Base-by-base conservation (phyloP, 2,329 filamentous ascomycete species). In the Colletotrichum tropicicola region DNA sequence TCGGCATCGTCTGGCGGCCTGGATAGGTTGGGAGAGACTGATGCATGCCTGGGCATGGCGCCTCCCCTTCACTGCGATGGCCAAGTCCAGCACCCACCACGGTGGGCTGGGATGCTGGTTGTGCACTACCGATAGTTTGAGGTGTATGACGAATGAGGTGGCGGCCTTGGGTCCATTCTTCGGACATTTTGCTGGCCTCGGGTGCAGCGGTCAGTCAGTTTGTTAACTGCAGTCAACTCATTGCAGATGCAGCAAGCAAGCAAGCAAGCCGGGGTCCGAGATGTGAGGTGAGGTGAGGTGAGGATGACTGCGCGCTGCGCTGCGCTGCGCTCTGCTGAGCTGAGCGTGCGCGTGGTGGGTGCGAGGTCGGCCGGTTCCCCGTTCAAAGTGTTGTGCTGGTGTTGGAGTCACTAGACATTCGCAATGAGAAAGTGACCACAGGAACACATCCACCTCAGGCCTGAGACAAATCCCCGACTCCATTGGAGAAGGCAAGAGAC, bases 131-230 rank as follows among this genome's bases (percentile, higher is more conserved):
- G 44, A 61, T 55, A 43, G 57, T 30, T 27, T 49, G 49, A 44
- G 61, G 49, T 45, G 49, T 39, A 51, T 49, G 61, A 60, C 57
- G 56, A n/a, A 54, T 15, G 12, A 19, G 45, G 17, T 21, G 37
- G 13, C 17, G 15, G 44, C 21, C 17, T 35, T 27, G n/a, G 27
- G 41, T n/a, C 17, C 15, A 28, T 55, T 35, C 57, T 61, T 65
- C 61, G 58, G 57, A 61, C 49, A 51, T 37, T 51, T 43, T 55
- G 51, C 27, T 61, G 54, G 44, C 30, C 27, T 55, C 23, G 57
- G 32, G 15, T 43, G 43, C 57, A 61, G 43, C 30, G 39, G 47
- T 39, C 55, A 41, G 32, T n/a, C n/a, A n/a, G n/a, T n/a, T 23
- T 25, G 23, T 37, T 15, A 19, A 30, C 15, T 56, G 53, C 41